A percentile compares a stretch with the other conserved stretches of the same genome.
phyloP scores from a whole-genome alignment of 345 rosid genomes.

The Populus tremula region DNA sequence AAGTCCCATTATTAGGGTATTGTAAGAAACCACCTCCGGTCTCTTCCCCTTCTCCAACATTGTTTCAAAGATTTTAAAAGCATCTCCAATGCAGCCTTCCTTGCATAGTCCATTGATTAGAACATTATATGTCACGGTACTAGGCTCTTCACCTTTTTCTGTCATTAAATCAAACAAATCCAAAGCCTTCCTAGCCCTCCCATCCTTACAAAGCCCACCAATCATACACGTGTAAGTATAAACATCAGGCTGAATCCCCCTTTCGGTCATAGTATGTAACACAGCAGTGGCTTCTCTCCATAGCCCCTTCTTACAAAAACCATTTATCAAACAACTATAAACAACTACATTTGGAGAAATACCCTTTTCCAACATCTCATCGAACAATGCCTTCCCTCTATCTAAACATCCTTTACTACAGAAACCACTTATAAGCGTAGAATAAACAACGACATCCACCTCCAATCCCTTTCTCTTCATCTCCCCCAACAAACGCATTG shows the following conservation, averaged over 20 bases:
- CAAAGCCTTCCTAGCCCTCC: constrained; percentile 47
- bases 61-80: constrained; percentile 44
- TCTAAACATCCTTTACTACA: constrained; percentile 32
- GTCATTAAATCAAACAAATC: constrained; percentile 51
- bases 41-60: constrained; percentile 55
- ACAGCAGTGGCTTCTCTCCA: constrained; percentile 45
- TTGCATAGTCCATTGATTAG: constrained; percentile 57
- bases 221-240: constrained; percentile 46
- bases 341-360: constrained; percentile 41
- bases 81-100: constrained; percentile 47
- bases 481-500: constrained; percentile 38
- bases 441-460: constrained; percentile 41
- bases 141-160: constrained; percentile 46
- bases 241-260: constrained; percentile 51
- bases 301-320: constrained; percentile 47
- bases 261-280: constrained; percentile 42
- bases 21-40: constrained; percentile 54
- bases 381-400: constrained; percentile 41
- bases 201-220: constrained; percentile 54
- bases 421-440: constrained; percentile 32
- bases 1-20: constrained; percentile 50
- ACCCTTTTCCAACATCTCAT: constrained; percentile 47
- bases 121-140: constrained; percentile 50
- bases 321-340: constrained; percentile 38
- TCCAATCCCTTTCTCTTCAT: constrained; percentile 45